phyloP scores from a whole-genome alignment of 345 rosid genomes.

The Syzygium jambos region DNA sequence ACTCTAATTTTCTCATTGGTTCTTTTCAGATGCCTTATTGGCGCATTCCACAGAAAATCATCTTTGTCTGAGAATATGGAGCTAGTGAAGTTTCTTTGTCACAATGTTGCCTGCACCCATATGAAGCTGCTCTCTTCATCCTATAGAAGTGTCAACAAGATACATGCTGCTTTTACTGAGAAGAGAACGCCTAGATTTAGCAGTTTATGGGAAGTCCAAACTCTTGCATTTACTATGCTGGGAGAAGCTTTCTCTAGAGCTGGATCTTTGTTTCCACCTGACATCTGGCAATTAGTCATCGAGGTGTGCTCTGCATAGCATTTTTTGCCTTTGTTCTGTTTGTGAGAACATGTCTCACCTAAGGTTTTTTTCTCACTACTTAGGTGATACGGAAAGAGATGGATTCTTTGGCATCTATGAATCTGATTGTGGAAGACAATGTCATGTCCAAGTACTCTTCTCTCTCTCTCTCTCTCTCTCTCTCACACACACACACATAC shows the following conservation, averaged over 20 bases:
- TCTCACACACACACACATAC: neutral
- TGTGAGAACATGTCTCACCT: neutral
- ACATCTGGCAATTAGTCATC: constrained; percentile 53
- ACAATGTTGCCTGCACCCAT: constrained; percentile 26
- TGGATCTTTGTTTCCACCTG: constrained; percentile 46
- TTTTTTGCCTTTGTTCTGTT: neutral
- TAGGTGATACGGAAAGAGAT: constrained; percentile 79
- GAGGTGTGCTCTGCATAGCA: constrained; percentile 28
- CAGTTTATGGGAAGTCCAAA: constrained; percentile 59
- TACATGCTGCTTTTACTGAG: constrained; percentile 24
- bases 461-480: neutral
- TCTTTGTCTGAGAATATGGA: constrained; percentile 35
- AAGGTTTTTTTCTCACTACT: neutral
- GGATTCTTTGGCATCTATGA: constrained; percentile 60
- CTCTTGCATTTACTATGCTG: constrained; percentile 51
- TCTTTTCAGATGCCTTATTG: constrained; percentile 37
- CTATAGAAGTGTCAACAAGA: constrained; percentile 19
- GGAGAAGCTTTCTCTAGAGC: constrained; percentile 47
- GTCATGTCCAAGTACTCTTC: constrained; percentile 52
- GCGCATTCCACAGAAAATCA: constrained; percentile 24
- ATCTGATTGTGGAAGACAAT: constrained; percentile 47
- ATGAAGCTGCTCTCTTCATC: constrained; percentile 25
- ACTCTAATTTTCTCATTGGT: neutral
- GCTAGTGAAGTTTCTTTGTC: constrained; percentile 61
- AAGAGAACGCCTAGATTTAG: constrained; percentile 24